Base-by-base conservation (phyloP, 2,329 filamentous ascomycete species). In the Trichoderma koningiopsis region DNA sequence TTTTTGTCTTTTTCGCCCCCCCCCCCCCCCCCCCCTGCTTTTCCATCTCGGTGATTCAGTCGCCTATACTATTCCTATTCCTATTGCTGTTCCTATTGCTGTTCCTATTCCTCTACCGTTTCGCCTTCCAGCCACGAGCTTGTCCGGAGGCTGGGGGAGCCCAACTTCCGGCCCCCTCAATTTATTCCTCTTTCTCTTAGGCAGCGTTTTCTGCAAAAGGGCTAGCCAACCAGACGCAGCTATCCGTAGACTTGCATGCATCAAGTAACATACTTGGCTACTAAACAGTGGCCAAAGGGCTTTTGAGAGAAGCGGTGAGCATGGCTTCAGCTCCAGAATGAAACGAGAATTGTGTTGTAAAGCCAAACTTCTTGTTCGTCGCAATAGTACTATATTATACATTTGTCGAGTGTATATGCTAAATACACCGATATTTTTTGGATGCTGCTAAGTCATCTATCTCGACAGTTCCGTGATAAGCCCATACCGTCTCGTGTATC, bases 401-500 rank as follows among this genome's bases (percentile, higher is more conserved):
- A 67, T 67, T 49, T 67, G 40, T 24, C 55, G 35, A 49, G 63
- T 67, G 63, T 40, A 49, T 59, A 67, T 67, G 55, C 40, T 52
- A 52, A 37, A 52, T 67, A 67, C 43, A 59, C 40, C n/a, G 24
- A 22, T 52, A 6, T 22, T 52, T 59, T 58, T 29, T 43, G 29
- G 40, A 43, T 37, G 24, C 49, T 40, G 13, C 29, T 22, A 33
- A 40, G 62, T 24, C 62, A 57, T 57, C 33, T 35, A 35, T 33
- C 53, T 37, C 59, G 27, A 57, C 53, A 43, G 62, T 65, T 43
- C 62, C 37, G 6, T 56, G 29, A 35, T 16, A 19, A 11, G 4
- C 37, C n/a, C 40, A 59, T 59, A 67, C 63, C 63, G 40, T 59
- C 53, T 67, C 63, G 63, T 67, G 43, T 67, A 67, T 67, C 63